Evolutionary conservation across 345 rosid genomes (phyloP), one percentile per base, ranked within the genome.

Genomic region (Punica granatum): DNA sequence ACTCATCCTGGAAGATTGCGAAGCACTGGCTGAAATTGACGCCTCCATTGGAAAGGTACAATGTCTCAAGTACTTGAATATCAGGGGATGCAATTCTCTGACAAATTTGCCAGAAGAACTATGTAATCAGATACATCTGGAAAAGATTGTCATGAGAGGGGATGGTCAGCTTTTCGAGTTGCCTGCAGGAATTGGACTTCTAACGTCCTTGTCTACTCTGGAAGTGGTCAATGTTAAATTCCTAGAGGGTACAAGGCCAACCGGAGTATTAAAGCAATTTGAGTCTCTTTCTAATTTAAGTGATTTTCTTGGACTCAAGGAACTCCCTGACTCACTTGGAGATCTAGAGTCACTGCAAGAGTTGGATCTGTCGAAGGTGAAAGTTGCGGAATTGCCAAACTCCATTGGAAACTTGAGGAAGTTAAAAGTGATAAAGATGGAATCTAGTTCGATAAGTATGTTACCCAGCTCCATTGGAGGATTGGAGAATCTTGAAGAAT

Each of bases 391-490:
- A 6, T 43, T 65, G 12, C 67, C 67, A 0, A 34, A 26, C 21
- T 65, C 67, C 21, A 65, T 65, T 10, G 54, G 53, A 46, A 18
- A 19, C 12, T 54, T 65, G 12, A 31, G 42, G 67, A 25, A 46
- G 32, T 25, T 65, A 54, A 65, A 42, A 28, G 67, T 65, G 67
- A n/a, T 65, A 65, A 65, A 65, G 53, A 65, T 64, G 67, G 48
- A 28, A 23, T n/a, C 14, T 21, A 64, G 41, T 39, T 15, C 25
- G 14, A 41, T 64, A 13, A 16, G 1, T 23, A n/a, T 25, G 67
- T 64, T 64, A 8, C 67, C 49, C 2, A 19, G 16, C n/a, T 15
- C 49, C 32, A 21, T 64, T 42, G 67, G 49, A 64, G 18, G 7
- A 2, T 10, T 64, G 46, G 48, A 64, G 48, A 39, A 42, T 26